A percentile compares a stretch with the other conserved stretches of the same genome.
Conservation (phyloP, 805 yeast genomes). For the Candida lessepsii region DNA sequence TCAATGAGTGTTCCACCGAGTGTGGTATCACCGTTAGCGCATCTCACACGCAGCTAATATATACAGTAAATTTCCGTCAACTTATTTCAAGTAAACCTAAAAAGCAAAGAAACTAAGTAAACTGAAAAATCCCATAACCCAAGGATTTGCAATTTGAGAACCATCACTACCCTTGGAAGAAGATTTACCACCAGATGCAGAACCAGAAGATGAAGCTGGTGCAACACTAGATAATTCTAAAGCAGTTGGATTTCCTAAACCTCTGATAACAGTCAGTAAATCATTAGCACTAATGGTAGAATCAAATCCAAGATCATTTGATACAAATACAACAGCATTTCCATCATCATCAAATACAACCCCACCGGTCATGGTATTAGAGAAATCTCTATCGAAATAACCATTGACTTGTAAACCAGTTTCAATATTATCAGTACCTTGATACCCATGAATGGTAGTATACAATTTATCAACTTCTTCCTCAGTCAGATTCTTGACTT, state of each 20-base stretch:
- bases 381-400: conserved; percentile 53
- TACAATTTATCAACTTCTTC: conserved; percentile 42
- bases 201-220: conserved; percentile 5
- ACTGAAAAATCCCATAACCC: conserved; percentile 6
- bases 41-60: no score
- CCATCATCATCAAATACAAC: conserved; percentile 66
- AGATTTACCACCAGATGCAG: conserved; percentile 17
- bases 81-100: no score
- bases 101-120: not conserved
- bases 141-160: conserved; percentile 4
- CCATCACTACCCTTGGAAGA: conserved; percentile 22
- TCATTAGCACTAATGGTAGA: conserved; percentile 42
- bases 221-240: conserved; percentile 25
- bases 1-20: no score
- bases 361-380: conserved; percentile 62
- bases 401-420: conserved; percentile 60
- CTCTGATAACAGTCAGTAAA: conserved; percentile 46
- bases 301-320: conserved; percentile 52
- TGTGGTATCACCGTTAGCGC: no score
- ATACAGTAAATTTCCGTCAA: no score
- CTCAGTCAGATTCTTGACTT: conserved; percentile 52
- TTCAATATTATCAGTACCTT: conserved; percentile 62
- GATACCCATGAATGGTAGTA: conserved; percentile 74
- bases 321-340: conserved; percentile 57
- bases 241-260: conserved; percentile 28